These are phyloP conservation scores for Calcarisporium arbuscula DNA, from an alignment of 2,329 filamentous ascomycete genomes.

Conservation along the genomic window DNA sequence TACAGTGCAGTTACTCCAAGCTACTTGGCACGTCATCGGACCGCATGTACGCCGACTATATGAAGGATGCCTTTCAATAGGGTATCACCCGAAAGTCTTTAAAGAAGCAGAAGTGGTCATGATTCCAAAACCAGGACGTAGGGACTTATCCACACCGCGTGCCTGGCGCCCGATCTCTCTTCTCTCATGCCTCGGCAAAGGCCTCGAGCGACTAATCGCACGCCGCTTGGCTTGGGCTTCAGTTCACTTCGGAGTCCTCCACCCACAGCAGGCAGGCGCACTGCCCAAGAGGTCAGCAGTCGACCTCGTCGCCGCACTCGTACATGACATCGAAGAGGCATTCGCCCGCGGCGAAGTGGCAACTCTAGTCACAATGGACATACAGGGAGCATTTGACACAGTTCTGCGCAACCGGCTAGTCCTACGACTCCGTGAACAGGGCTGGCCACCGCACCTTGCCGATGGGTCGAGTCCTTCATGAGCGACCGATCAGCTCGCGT, in stretches of 20 bases:
- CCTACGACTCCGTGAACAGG: slow-evolving; percentile 10
- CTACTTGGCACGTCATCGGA: slow-evolving; percentile 2
- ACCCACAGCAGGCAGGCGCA: slow-evolving; percentile 14
- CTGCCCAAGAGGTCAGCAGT: slow-evolving; percentile 15
- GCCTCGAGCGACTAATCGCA: slow-evolving; percentile 18
- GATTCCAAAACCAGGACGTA: slow-evolving; percentile 16
- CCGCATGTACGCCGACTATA: slow-evolving; percentile 10
- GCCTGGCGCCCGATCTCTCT: slow-evolving; percentile 19
- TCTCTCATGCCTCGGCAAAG: slow-evolving; percentile 19
- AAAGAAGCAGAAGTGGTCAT: slow-evolving; percentile 17
- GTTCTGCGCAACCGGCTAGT: slow-evolving; percentile 13
- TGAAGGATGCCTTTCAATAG: slow-evolving; percentile 11
- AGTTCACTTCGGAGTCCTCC: slow-evolving; percentile 14
- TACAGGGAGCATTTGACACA: slow-evolving; percentile 13
- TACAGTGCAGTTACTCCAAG: neutral
- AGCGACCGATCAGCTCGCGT: slow-evolving; percentile 1
- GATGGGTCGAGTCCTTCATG: slow-evolving; percentile 12
- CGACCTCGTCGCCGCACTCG: slow-evolving; percentile 12
- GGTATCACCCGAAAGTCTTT: slow-evolving; percentile 14
- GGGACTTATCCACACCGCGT: slow-evolving; percentile 12
- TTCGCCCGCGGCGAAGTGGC: slow-evolving; percentile 8
- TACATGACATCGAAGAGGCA: slow-evolving; percentile 14
- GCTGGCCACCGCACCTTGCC: slow-evolving; percentile 9
- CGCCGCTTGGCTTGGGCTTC: slow-evolving; percentile 13
- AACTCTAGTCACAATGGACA: slow-evolving; percentile 12